Evolutionary conservation across 2,329 filamentous ascomycete species (phyloP), one percentile per base, ranked within the genome.

Genomic region (Davidsoniella eucalypti): DNA sequence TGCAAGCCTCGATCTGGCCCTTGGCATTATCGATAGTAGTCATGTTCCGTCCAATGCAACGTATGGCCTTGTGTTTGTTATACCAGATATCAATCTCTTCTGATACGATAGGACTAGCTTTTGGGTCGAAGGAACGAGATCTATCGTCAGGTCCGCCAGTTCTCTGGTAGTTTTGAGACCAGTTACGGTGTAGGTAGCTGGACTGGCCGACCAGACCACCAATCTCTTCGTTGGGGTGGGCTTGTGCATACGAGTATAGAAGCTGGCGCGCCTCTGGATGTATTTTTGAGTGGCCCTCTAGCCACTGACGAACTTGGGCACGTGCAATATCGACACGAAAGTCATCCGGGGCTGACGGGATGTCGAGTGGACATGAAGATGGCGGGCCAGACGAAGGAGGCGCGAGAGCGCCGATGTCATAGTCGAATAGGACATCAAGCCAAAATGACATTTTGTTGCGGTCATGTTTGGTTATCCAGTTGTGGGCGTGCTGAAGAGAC

Each of bases 381-480:
- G 48, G 39, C 6, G 47, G 44, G 12, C 39, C 44, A 7, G 51
- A 50, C 68, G 67, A 7, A 67, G 67, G 26, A 67, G 62, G 2
- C 63, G 43, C 48, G 10, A 50, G 48, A n/a, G 53, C 44, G 5
- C 46, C 64, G 5, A 66, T 66, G 26, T 72, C 69, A 26, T 76
- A 75, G 49, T 82, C 77, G 50, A 80, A 80, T 6, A 82, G 63
- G 25, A 81, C 75, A 49, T 78, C 75, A 51, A 74, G 75, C 78
- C 78, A 82, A 54, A 82, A 82, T 0, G 73, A 70, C 76, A 81
- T 82, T 60, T 82, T 82, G 61, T 81, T 81, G 36, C 78, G 67
- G 57, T 82, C 78, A 57, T 82, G 78, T 54, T 80, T 80, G 51
- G 78, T 77, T 1, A 76, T 79, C 76, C 78, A 81, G 60, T 82